These are phyloP conservation scores for Entomortierella parvispora DNA, from an alignment of 192 early-diverging fungal genomes.

Conservation along the genomic window DNA sequence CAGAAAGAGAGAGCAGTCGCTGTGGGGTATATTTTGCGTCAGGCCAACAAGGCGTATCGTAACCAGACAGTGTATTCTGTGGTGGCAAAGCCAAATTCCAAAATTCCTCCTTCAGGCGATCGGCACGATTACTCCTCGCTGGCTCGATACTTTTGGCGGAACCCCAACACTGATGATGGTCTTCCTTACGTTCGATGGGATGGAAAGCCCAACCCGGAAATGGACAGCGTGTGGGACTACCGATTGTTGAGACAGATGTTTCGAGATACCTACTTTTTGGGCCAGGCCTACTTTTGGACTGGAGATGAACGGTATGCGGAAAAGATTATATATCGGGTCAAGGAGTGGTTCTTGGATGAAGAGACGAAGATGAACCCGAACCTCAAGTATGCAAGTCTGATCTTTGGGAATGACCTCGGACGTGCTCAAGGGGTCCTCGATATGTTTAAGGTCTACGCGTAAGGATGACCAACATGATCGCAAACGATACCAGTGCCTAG, in stretches of 20 bases:
- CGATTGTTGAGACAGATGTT: slow-evolving; percentile 49
- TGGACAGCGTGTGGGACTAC: slow-evolving; percentile 55
- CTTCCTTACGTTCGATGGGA: slow-evolving; percentile 62
- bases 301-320: slow-evolving; percentile 61
- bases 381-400: slow-evolving; percentile 62
- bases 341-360: slow-evolving; percentile 66
- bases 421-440: slow-evolving; percentile 55
- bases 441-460: slow-evolving; percentile 55
- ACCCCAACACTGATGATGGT: slow-evolving; percentile 37
- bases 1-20: slow-evolving; percentile 8
- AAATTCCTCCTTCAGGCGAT: slow-evolving; percentile 56
- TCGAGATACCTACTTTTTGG: slow-evolving; percentile 53
- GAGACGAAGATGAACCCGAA: slow-evolving; percentile 71
- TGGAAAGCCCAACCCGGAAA: slow-evolving; percentile 65
- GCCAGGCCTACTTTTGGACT: slow-evolving; percentile 64
- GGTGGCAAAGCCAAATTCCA: slow-evolving; percentile 51
- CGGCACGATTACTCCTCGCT: slow-evolving; percentile 67
- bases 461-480: too few relatives aligned
- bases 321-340: slow-evolving; percentile 50
- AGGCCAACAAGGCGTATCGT: slow-evolving; percentile 48
- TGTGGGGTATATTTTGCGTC: slow-evolving; percentile 18
- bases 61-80: slow-evolving; percentile 63
- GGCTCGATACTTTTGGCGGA: slow-evolving; percentile 69
- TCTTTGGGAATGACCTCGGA: slow-evolving; percentile 53
- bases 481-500: too few relatives aligned